Evolutionary conservation across 257 asterid species (phyloP).

Genomic region (Solanum medicagineum): DNA sequence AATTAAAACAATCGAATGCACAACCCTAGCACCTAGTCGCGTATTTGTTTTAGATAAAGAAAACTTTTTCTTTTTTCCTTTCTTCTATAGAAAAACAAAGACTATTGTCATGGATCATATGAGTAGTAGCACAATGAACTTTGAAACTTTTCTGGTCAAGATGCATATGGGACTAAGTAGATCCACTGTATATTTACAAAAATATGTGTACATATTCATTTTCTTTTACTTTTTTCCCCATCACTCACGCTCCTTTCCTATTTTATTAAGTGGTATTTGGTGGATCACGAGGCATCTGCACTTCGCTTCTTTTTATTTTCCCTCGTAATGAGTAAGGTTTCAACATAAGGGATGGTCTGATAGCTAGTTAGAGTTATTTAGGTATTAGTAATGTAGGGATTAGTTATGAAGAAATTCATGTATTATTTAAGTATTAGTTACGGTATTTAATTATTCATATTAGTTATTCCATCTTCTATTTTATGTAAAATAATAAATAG

Average conservation of each 20-base stretch:
- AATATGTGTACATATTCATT: background rate
- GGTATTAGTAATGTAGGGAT: no score
- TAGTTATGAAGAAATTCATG: no score
- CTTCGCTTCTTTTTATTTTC: background rate
- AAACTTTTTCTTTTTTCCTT: no score
- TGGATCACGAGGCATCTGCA: background rate
- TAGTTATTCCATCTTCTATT: no score
- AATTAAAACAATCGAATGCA: no score
- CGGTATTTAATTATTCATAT: no score
- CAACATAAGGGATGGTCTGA: no score
- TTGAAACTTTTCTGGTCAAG: background rate
- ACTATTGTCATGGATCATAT: background rate
- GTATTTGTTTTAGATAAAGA: background rate
- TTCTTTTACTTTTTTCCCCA: background rate
- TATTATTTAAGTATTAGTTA: no score
- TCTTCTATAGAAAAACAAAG: background rate
- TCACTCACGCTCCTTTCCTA: background rate
- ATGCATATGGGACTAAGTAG: background rate
- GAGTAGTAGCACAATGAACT: background rate
- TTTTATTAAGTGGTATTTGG: background rate
- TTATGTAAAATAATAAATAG: no score
- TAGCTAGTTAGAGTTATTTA: no score
- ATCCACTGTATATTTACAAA: background rate
- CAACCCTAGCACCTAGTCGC: no score
- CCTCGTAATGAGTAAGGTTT: background rate